Conservation (phyloP, 208 protist genomes). For the Sergeia podlipaevii region DNA sequence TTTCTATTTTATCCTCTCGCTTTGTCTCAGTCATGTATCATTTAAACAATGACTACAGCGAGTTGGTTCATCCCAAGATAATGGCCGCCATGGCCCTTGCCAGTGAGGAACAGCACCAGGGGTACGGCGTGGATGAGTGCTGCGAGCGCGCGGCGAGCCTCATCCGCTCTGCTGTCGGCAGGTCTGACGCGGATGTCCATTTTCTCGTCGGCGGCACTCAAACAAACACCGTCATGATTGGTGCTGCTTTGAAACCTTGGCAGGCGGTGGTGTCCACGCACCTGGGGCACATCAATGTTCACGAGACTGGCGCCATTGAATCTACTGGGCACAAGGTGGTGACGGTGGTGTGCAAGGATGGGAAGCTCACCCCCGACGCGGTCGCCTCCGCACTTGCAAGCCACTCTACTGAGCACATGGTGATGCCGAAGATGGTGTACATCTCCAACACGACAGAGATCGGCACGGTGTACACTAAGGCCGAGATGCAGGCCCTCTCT, state of each 20-base stretch:
- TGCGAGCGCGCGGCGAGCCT: constrained; percentile 17
- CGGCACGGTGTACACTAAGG: constrained; percentile 40
- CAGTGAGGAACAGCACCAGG: constrained; percentile 19
- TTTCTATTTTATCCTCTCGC: constrained; percentile 5
- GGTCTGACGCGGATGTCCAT: constrained; percentile 27
- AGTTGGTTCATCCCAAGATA: constrained; percentile 27
- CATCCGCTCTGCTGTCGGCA: constrained; percentile 19
- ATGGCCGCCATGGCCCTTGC: constrained; percentile 19
- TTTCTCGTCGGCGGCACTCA: constrained; percentile 40
- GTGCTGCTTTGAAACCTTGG: constrained; percentile 27
- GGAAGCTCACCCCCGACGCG: constrained; percentile 28
- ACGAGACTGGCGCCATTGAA: constrained; percentile 49
- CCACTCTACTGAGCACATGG: constrained; percentile 39
- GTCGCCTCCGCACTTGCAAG: constrained; percentile 23
- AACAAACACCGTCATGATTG: constrained; percentile 31
- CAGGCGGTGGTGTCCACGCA: constrained; percentile 30
- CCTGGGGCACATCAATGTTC: constrained; percentile 38
- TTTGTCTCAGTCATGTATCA: constrained; percentile 19
- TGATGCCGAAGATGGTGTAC: constrained; percentile 37
- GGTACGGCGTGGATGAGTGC: constrained; percentile 35
- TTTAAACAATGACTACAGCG: constrained; percentile 49
- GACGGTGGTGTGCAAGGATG: constrained; percentile 17
- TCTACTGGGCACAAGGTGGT: constrained; percentile 47
- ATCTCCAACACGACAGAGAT: constrained; percentile 55
- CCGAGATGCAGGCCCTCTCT: constrained; percentile 31